Base-by-base conservation (phyloP, 139 green algal genomes). In the Picochlorum sp. region DNA sequence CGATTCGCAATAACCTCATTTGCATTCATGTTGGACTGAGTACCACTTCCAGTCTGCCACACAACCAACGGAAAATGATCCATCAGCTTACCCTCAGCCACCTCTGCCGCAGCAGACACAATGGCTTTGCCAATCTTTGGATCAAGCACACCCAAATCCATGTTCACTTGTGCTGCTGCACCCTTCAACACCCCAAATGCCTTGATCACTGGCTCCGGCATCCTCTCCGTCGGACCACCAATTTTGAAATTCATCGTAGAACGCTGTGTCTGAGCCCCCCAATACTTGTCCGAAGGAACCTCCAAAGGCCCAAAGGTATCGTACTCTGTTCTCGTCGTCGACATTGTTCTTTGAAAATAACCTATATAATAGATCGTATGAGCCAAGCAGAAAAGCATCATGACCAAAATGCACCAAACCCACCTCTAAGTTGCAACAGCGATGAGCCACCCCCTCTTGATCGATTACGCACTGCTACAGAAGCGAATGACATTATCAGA, bases 241-340 rank as follows among this genome's bases (percentile, higher is more conserved):
- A 98, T 98, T 61, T 96, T 90, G 73, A 98, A 98, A 79, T 98
- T 98, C 58, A 91, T 68, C 14, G 92, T 68, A 1, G 86, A 94
- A 6, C 93, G 80, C 78, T 98, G 91, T 28, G 93, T 98, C 69
- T 98, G 93, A 3, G 93, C 93, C n/a, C 92, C 93, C 92, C 92
- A 98, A 67, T 95, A 94, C 85, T 71, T 90, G 73, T 96, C 83
- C 3, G 79, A 83, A 6, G 89, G 90, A 32, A 97, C 90, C 62
- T 92, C 74, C 5, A 96, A 57, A 1, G 78, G 65, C 0, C 90
- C 90, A 78, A 97, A 88, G 2, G 89, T 96, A 72, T 97, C 90
- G 23, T 74, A 76, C 47, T 95, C 84, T 1, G 73, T 79, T 6
- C 84, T 65, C 2, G 83, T 88, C n/a, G 68, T 58, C 63, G 34